Evolutionary conservation across 1,139 yeast genomes (phyloP).

Genomic region (Diutina pseudorugosa): DNA sequence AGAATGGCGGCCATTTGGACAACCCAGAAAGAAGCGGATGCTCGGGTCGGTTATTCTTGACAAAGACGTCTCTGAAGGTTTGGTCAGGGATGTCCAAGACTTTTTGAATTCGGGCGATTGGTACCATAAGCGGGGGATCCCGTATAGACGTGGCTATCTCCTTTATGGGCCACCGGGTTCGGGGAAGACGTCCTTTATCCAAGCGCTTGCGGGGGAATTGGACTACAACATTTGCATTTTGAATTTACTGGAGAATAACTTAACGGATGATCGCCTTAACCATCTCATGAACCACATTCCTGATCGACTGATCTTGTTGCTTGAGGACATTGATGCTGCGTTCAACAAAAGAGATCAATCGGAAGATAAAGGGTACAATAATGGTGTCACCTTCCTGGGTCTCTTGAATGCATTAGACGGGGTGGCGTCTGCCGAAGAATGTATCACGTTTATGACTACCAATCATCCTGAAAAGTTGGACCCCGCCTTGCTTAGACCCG

Average conservation of each 20-base stretch:
- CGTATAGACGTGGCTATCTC: conserved; percentile 89
- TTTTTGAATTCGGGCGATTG: conserved; percentile 73
- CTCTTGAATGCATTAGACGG: conserved; percentile 90
- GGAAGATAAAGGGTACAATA: conserved; percentile 58
- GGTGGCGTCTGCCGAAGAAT: conserved; percentile 96
- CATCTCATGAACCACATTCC: conserved; percentile 96
- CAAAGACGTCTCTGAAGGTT: conserved; percentile 51
- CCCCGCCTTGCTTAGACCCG: conserved; percentile 81
- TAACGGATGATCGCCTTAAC: conserved; percentile 88
- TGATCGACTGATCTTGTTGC: conserved; percentile 65
- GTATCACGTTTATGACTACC: conserved; percentile 95
- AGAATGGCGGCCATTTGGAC: conserved; percentile 98
- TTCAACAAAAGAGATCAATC: conserved; percentile 72
- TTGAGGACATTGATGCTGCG: conserved; percentile 96
- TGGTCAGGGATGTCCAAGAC: conserved; percentile 65
- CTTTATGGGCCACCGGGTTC: conserved; percentile 97
- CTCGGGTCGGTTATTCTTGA: conserved; percentile 82
- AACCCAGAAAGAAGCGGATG: conserved; percentile 79
- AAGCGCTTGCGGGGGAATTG: conserved; percentile 91
- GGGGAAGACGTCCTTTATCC: conserved; percentile 92
- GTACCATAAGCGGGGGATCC: conserved; percentile 94
- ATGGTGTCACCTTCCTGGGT: conserved; percentile 94
- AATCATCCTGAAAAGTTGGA: conserved; percentile 92
- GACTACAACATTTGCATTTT: conserved; percentile 92
- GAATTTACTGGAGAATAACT: conserved; percentile 78